Conservation (phyloP, 202 grass and related monocot species). For the Carex arenaria region DNA sequence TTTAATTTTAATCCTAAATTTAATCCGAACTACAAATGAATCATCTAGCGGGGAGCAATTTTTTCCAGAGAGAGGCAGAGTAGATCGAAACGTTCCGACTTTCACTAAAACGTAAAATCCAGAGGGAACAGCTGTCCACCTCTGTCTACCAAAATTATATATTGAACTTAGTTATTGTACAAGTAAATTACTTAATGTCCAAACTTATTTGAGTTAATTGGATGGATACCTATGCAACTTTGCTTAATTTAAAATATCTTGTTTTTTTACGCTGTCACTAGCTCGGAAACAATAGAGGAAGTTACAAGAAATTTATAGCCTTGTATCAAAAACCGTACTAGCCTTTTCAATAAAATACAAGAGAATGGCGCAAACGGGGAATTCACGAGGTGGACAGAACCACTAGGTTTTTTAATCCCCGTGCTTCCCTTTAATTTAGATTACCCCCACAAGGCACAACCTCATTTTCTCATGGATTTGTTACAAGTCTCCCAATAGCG, state of each 20-base stretch:
- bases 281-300: neutral
- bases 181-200: neutral
- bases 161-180: too few relatives aligned
- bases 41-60: too few relatives aligned
- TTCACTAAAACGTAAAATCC: too few relatives aligned
- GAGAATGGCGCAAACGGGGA: neutral
- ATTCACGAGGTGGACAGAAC: constrained; percentile 22
- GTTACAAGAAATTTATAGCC: neutral
- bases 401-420: constrained; percentile 1
- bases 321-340: neutral
- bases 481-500: neutral
- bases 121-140: too few relatives aligned
- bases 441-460: neutral
- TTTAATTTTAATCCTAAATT: too few relatives aligned
- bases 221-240: neutral
- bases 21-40: too few relatives aligned
- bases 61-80: too few relatives aligned
- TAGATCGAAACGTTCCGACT: too few relatives aligned
- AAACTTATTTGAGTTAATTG: neutral
- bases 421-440: neutral
- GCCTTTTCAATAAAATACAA: constrained; percentile 2
- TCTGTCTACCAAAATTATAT: neutral
- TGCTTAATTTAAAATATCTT: neutral
- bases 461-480: neutral
- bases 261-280: neutral